A percentile compares a stretch with the other conserved stretches of the same genome.
phyloP scores from a whole-genome alignment of 345 rosid species.

The Erysimum cheiranthoides region DNA sequence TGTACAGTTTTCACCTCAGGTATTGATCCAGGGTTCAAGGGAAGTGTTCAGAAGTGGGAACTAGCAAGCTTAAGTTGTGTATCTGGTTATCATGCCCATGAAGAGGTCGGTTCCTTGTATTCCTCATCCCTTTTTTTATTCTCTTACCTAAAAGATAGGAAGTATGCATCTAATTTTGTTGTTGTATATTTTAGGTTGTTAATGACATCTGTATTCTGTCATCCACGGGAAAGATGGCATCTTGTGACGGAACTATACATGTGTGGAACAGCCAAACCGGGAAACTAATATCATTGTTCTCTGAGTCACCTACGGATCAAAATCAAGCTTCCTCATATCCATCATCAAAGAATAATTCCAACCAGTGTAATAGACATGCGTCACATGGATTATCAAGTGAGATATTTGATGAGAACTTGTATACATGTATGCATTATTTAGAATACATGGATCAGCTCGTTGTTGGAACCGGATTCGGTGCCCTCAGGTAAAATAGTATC shows the following conservation, averaged over 20 bases:
- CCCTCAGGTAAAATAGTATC: slow-evolving; percentile 65
- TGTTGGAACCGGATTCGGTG: slow-evolving; percentile 88
- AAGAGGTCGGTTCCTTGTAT: slow-evolving; percentile 72
- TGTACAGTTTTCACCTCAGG: slow-evolving; percentile 89
- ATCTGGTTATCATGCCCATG: slow-evolving; percentile 91
- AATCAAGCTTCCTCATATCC: slow-evolving; percentile 52
- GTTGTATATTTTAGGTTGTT: slow-evolving; percentile 66
- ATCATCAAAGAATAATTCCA: slow-evolving; percentile 54
- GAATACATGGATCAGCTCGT: slow-evolving; percentile 67
- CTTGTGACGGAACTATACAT: slow-evolving; percentile 96
- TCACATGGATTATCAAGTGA: slow-evolving; percentile 73
- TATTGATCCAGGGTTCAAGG: slow-evolving; percentile 87
- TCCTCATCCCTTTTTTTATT: too few species aligned
- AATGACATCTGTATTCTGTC: slow-evolving; percentile 79
- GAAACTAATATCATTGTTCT: slow-evolving; percentile 68
- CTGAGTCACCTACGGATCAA: slow-evolving; percentile 70
- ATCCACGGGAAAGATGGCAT: slow-evolving; percentile 80
- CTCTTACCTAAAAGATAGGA: not conserved
- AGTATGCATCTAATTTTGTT: slow-evolving; percentile 44
- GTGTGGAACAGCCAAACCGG: slow-evolving; percentile 90
- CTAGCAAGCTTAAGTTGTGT: slow-evolving; percentile 75
- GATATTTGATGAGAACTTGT: slow-evolving; percentile 80
- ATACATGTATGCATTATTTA: slow-evolving; percentile 84
- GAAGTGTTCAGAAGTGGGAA: slow-evolving; percentile 94
- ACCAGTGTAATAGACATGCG: slow-evolving; percentile 58